phyloP scores from a whole-genome alignment of 2,329 filamentous ascomycete species.

The Thermothelomyces thermophilus region DNA sequence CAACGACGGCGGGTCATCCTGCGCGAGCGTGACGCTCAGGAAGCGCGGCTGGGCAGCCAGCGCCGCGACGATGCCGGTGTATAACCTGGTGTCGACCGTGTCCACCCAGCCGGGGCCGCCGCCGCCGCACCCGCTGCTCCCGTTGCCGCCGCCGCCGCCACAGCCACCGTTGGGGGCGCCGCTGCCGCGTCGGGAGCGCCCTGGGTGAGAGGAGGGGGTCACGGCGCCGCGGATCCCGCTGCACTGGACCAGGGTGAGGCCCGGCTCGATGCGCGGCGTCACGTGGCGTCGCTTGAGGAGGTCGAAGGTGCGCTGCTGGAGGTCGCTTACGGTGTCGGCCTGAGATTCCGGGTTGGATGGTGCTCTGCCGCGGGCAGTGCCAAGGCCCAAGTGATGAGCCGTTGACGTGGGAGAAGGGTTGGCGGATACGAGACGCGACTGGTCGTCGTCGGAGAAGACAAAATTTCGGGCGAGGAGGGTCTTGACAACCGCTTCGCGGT shows the following conservation, averaged over 20 bases:
- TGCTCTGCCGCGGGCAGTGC: background rate
- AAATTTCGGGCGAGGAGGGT: slow-evolving; percentile 76
- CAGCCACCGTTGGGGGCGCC: background rate
- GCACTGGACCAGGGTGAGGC: slow-evolving; percentile 72
- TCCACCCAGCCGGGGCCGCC: slow-evolving; percentile 45
- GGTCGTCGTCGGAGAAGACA: slow-evolving; percentile 64
- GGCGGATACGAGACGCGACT: slow-evolving; percentile 46
- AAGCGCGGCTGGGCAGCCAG: slow-evolving; percentile 59
- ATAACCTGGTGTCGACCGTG: slow-evolving; percentile 56
- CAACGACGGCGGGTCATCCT: slow-evolving; percentile 66
- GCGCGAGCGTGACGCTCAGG: slow-evolving; percentile 65
- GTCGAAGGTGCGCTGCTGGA: slow-evolving; percentile 76
- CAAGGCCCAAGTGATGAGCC: background rate
- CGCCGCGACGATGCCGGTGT: slow-evolving; percentile 56
- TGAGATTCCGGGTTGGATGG: too few relatives aligned
- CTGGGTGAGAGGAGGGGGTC: background rate
- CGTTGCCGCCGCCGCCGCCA: too few relatives aligned
- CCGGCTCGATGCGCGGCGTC: slow-evolving; percentile 60
- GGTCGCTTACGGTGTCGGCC: slow-evolving; percentile 68
- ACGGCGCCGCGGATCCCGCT: slow-evolving; percentile 52
- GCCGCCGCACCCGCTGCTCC: background rate
- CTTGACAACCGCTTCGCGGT: slow-evolving; percentile 65
- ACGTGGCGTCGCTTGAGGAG: slow-evolving; percentile 75
- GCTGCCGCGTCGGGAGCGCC: background rate
- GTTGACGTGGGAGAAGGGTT: slow-evolving; percentile 39